Evolutionary conservation across 768 basidiomycete species (phyloP), one percentile per base, ranked within the genome.

Genomic region (Pleurotus eryngii): DNA sequence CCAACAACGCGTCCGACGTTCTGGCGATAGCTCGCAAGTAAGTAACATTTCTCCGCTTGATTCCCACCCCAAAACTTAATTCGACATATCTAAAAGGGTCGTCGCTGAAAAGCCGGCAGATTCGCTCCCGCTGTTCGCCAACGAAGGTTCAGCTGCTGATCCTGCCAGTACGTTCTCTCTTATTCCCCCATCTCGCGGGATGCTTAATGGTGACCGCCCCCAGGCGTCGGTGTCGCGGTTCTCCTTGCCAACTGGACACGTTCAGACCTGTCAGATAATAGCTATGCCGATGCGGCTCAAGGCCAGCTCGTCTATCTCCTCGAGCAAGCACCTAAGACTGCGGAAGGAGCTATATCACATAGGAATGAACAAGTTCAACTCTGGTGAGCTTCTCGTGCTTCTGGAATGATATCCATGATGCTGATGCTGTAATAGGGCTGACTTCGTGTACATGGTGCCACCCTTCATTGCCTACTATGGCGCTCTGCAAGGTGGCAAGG

Each of bases 381-480:
- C 18, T 85, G 82, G 81, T 79, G 60, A 46, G 68, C 22, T n/a
- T 50, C 30, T 35, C 30, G 11, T 3, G 26, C 30, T 20, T 27
- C 53, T 9, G 22, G 8, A 39, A 26, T 40, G 11, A n/a, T 50
- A 43, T 8, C 18, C 22, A 8, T 12, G 18, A 12, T 53, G 27
- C 56, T 59, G 49, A 62, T 38, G 38, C 40, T 43, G 27, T 18
- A 49, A 48, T 57, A 83, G 83, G 83, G 70, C 82, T 39, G 82
- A 84, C 64, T 85, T 80, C 59, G 69, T 82, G 3, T 84, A 81
- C 68, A 85, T 84, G 85, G 82, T 72, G 1, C 83, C 84, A 12
- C 83, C 84, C 2, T 87, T 87, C 65, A 78, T 87, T 49, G 85
- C 86, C 18, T 87, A 87, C 67, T 85, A 74, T 60, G 86, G 84